Base-by-base conservation (phyloP, 129 eudicot species). In the Scalesia atractyloides region DNA sequence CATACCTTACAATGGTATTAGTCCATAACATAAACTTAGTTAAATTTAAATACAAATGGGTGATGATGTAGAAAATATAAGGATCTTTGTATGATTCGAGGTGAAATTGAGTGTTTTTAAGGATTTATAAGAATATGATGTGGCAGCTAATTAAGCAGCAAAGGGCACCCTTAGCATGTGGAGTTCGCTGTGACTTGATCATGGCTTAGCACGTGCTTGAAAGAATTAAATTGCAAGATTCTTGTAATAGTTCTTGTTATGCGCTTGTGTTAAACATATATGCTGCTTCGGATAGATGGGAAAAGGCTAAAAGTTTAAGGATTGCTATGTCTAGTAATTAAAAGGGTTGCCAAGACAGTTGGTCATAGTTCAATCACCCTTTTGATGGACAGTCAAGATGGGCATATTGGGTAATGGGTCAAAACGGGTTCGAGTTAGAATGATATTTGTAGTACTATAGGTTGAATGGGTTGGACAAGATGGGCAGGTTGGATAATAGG, bases 231-330 rank as follows among this genome's bases (percentile, higher is more conserved):
- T 67, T 67, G 39, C 47, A 60, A 58, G 77, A 52, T 66, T 62
- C 80, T 37, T 37, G 43, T 37, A 8, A 37, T 37, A 37, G 43
- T 37, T 37, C 46, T 49, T 85, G 78, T 61, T 83, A 77, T 81
- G 87, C 81, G 74, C 80, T 85, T 37, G 46, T 90, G 49, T 85
- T 87, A 13, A 85, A 82, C 76, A 87, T 90, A 19, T 87, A 85
- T 90, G 89, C 89, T 12, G 87, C 94, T 76, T 76, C 87, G n/a
- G 82, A 87, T 49, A 83, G 80, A 75, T 90, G 95, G 97, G 91
- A 85, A 76, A 83, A 51, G 71, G 94, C 95, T 53, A 89, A 87
- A 74, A 68, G 82, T 47, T 58, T 85, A 64, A 82, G 90, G 68
- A 34, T 41, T 5, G 80, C 47, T 30, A 80, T 85, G 81, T 65